Base-by-base conservation (phyloP, 2,329 filamentous ascomycete species). In the Ascochyta koolunga region DNA sequence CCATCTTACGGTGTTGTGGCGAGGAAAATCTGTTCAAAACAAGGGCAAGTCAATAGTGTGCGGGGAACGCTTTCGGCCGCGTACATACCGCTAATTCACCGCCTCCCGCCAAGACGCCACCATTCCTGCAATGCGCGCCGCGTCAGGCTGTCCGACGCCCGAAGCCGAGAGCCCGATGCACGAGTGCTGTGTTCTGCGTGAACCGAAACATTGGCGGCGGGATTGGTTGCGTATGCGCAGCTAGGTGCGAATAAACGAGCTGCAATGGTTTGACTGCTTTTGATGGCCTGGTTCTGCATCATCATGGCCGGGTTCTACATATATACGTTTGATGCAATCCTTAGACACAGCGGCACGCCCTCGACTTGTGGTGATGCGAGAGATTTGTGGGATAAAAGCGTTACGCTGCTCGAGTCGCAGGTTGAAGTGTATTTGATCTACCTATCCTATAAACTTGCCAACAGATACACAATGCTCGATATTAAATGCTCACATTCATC, bases 51-150 rank as follows among this genome's bases (percentile, higher is more conserved):
- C n/a, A n/a, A n/a, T n/a, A n/a, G n/a, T n/a, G n/a, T n/a, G n/a
- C n/a, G n/a, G n/a, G n/a, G n/a, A n/a, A n/a, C n/a, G n/a, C n/a
- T n/a, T n/a, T n/a, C n/a, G n/a, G n/a, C n/a, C n/a, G n/a, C n/a
- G n/a, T n/a, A n/a, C n/a, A n/a, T n/a, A n/a, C n/a, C n/a, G 55
- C 61, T 55, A 64, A 64, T 45, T 58, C 62, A 61, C 59, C 56
- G 58, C 60, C 59, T 56, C 47, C 51, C 47, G 49, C 43, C 27
- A 25, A 33, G 35, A 41, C 32, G 60, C 39, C 39, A 54, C 48
- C n/a, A 61, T 53, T 57, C 59, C 60, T 66, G 64, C 64, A 31
- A 19, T 24, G 31, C 13, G 24, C 27, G 42, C 41, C 39, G 35
- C 48, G 45, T 40, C 43, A 5, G 19, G 36, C 37, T 60, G 47